A percentile compares a stretch with the other conserved stretches of the same genome.
Evolutionary conservation across 1,284 basidiomycete species (phyloP).

Genomic region (Tylopilus sp.): DNA sequence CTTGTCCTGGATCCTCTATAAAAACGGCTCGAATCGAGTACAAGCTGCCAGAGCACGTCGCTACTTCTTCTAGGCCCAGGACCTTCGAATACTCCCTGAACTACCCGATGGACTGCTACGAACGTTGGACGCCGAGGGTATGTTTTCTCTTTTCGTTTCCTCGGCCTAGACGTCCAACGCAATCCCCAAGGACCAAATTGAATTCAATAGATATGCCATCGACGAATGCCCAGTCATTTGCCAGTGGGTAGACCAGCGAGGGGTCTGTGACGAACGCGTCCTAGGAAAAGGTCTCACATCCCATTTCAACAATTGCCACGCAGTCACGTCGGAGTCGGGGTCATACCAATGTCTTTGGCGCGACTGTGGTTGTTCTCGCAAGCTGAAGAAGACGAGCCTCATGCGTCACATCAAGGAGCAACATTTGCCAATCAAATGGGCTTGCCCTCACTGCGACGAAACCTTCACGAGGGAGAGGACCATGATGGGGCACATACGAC

Average conservation of each 20-base stretch:
- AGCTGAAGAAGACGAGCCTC: constrained; percentile 13
- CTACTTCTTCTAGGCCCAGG: background rate
- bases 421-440: constrained; percentile 21
- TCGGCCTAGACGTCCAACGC: background rate
- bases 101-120: background rate
- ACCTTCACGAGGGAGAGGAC: constrained; percentile 17
- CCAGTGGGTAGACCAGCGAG: constrained; percentile 12
- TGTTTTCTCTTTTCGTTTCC: background rate
- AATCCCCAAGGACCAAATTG: constrained; percentile 13
- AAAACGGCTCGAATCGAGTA: too few relatives aligned
- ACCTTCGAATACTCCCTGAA: constrained; percentile 1
- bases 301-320: constrained; percentile 20
- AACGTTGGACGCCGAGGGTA: constrained; percentile 11
- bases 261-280: background rate
- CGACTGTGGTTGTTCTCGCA: background rate
- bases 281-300: constrained; percentile 6
- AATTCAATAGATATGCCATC: constrained; percentile 8
- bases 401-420: constrained; percentile 26
- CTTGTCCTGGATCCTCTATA: constrained; percentile 17
- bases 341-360: constrained; percentile 23
- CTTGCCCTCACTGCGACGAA: constrained; percentile 14
- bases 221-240: constrained; percentile 14
- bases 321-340: constrained; percentile 2
- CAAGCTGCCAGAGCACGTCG: background rate
- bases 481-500: constrained; percentile 11